phyloP scores from a whole-genome alignment of 2,329 filamentous ascomycete species.

The Neofusicoccum kwambonambiense region DNA sequence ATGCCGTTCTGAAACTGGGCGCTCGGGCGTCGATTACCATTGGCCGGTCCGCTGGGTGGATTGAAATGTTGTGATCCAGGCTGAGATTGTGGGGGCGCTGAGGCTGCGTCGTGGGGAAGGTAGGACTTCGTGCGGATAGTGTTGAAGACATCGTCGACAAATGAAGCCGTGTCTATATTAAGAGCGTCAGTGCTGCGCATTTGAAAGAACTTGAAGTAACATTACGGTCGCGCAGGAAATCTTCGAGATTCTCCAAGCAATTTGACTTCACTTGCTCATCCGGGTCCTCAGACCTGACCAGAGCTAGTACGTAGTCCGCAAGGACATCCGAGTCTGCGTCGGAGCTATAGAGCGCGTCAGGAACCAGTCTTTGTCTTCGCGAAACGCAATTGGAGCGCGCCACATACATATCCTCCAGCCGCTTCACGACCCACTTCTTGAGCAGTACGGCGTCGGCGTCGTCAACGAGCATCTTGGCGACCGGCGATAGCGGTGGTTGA shows the following conservation, averaged over 20 bases:
- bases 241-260: conserved; percentile 69
- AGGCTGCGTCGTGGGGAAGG: conserved; percentile 28
- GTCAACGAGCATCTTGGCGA: conserved; percentile 51
- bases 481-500: not conserved
- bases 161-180: conserved; percentile 54
- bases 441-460: conserved; percentile 58
- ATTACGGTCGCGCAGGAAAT: conserved; percentile 70
- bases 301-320: conserved; percentile 78
- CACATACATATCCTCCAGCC: conserved; percentile 70
- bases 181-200: not conserved
- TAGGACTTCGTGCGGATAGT: conserved; percentile 59
- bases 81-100: conserved; percentile 26
- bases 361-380: too few species aligned
- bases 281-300: conserved; percentile 69
- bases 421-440: conserved; percentile 75
- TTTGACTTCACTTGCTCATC: conserved; percentile 63
- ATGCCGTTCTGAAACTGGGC: conserved; percentile 19
- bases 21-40: conserved; percentile 22
- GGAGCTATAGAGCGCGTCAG: conserved; percentile 50
- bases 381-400: not conserved
- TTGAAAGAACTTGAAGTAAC: conserved; percentile 16
- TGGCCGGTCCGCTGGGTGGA: conserved; percentile 24
- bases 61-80: conserved; percentile 29
- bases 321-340: conserved; percentile 80
- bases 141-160: conserved; percentile 70